These are phyloP conservation scores for Echinosophora koreensis DNA, from an alignment of 306 rosid genomes.

Conservation along the genomic window DNA sequence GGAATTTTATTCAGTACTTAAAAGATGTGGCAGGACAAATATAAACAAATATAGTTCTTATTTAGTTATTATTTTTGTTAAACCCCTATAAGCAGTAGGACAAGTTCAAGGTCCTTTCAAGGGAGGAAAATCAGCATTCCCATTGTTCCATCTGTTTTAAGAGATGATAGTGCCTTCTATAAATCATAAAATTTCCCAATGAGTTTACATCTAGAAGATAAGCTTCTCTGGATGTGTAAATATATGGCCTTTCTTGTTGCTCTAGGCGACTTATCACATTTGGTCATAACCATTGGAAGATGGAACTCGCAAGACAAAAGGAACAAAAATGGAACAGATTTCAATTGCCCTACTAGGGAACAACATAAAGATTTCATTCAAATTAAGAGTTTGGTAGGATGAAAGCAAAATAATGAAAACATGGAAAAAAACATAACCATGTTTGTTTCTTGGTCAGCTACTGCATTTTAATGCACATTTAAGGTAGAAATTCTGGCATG, in stretches of 20 bases:
- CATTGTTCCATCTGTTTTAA: slow-evolving; percentile 47
- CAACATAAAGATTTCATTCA: slow-evolving; percentile 33
- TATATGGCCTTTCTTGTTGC: slow-evolving; percentile 55
- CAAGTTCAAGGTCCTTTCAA: slow-evolving; percentile 25
- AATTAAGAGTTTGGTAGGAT: slow-evolving; percentile 6
- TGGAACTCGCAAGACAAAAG: slow-evolving; percentile 43
- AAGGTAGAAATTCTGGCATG: slow-evolving; percentile 20
- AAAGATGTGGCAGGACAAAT: slow-evolving; percentile 14
- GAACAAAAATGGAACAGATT: slow-evolving; percentile 15
- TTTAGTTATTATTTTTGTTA: not conserved
- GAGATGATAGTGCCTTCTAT: slow-evolving; percentile 46
- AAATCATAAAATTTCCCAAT: slow-evolving; percentile 49
- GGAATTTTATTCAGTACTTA: slow-evolving; percentile 41
- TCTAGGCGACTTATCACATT: slow-evolving; percentile 61
- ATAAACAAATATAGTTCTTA: slow-evolving; percentile 11
- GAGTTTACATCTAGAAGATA: slow-evolving; percentile 57
- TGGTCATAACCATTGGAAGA: slow-evolving; percentile 61
- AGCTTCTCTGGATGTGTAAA: slow-evolving; percentile 58
- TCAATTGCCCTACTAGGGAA: slow-evolving; percentile 25
- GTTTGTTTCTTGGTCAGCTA: not conserved
- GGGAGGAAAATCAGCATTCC: slow-evolving; percentile 25
- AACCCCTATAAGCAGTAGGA: not conserved
- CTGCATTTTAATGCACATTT: slow-evolving; percentile 24
- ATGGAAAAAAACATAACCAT: not conserved
- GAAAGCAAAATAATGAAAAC: slow-evolving; percentile 8